A percentile compares a stretch with the other conserved stretches of the same genome.
phyloP scores from a whole-genome alignment of 305 asterid genomes.

The Petunia hybrid region DNA sequence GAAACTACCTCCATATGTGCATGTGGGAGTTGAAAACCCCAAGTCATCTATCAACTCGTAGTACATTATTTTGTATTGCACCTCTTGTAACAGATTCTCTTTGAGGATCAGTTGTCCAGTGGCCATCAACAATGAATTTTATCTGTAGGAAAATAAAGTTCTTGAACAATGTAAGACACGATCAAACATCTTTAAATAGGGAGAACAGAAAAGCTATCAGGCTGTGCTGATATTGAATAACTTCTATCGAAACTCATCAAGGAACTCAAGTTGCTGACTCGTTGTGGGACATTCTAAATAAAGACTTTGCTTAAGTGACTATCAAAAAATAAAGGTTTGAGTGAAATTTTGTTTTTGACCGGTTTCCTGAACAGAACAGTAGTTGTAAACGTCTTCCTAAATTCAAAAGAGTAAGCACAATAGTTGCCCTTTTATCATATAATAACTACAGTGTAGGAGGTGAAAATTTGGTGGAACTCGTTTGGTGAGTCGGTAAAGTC shows the following conservation, averaged over 20 bases:
- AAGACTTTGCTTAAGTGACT: slow-evolving; percentile 2
- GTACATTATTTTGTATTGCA: slow-evolving; percentile 75
- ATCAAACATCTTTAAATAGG: neutral
- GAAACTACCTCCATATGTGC: slow-evolving; percentile 20
- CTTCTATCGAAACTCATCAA: neutral
- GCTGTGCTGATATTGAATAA: neutral
- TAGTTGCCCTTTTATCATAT: neutral
- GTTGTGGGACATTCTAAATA: neutral
- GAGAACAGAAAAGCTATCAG: slow-evolving; percentile 1
- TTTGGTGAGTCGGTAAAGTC: neutral
- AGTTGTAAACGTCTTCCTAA: neutral
- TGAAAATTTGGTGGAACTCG: neutral
- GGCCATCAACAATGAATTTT: slow-evolving; percentile 79
- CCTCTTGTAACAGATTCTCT: slow-evolving; percentile 61
- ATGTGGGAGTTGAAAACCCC: slow-evolving; percentile 11
- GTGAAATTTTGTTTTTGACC: neutral
- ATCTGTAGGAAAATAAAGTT: slow-evolving; percentile 54
- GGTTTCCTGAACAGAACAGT: neutral
- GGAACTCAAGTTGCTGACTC: neutral
- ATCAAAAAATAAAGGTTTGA: neutral
- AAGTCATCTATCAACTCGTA: slow-evolving; percentile 70
- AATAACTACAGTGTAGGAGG: neutral
- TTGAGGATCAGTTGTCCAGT: slow-evolving; percentile 75
- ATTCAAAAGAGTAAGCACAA: neutral
- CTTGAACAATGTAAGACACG: slow-evolving; percentile 18